Evolutionary conservation across 176 grass and related monocot species (phyloP), one percentile per base, ranked within the genome.

Genomic region (Secale cereale): DNA sequence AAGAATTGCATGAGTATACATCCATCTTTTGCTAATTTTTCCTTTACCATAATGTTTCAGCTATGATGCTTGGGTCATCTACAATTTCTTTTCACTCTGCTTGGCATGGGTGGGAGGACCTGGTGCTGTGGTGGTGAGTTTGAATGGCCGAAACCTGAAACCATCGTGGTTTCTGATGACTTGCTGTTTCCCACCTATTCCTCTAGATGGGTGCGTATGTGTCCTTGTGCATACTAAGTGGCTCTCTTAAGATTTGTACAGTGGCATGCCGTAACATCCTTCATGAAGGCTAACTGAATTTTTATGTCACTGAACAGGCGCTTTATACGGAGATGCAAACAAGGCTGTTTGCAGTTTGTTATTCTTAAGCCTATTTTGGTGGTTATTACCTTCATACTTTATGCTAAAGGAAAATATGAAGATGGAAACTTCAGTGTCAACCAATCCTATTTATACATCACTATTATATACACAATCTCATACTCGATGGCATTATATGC

Each of bases 41-140:
- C 6, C 7, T 76, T 70, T 35, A 61, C 63, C 35, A 59, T 74
- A 50, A 76, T 92, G n/a, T 92, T 94, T 96, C 91, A 99, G 97
- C 40, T 99, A 99, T 80, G 97, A 99, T 79, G 93, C 97, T 61
- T 99, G 97, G 97, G 93, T 95, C 74, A 99, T 99, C 74, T 99
- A 94, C 79, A 99, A 99, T 85, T 99, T 99, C 85, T 85, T 99
- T 76, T 99, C 93, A 46, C 81, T 99, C 10, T 99, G 97, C 80
- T 85, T 99, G 70, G 97, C 97, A 82, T 99, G 97, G 97, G 97
- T 99, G 46, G 97, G 97, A 66, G 97, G 97, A 62, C 93, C 93
- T 80, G 97, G 93, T 72, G 93, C 97, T 59, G 97, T 99, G 75
- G 93, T 99, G 16, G 91, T 91, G 75, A 99, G 79, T 83, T 86